Evolutionary conservation across 345 rosid species (phyloP).

Genomic region (Populus alba): DNA sequence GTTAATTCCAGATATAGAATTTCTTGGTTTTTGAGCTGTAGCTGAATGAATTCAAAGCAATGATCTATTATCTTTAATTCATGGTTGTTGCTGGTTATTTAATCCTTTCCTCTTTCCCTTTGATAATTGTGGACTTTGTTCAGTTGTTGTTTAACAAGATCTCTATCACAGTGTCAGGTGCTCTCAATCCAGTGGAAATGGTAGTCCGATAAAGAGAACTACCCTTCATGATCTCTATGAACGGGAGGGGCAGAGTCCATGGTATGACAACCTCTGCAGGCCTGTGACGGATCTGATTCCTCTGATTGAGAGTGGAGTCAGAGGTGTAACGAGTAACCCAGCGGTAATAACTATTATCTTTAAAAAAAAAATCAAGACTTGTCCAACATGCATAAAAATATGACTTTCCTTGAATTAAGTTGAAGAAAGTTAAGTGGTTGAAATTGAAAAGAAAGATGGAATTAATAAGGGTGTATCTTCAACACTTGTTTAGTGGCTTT

Average conservation of each 20-base stretch:
- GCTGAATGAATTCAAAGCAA: background rate
- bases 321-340: constrained; percentile 99
- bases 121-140: background rate
- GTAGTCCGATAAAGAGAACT: constrained; percentile 55
- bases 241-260: constrained; percentile 93
- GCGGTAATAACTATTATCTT: constrained; percentile 55
- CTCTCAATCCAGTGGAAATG: constrained; percentile 60
- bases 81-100: background rate
- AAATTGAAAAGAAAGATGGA: background rate
- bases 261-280: constrained; percentile 98
- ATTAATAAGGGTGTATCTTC: background rate
- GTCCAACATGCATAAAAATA: background rate
- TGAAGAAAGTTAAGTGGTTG: background rate
- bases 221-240: constrained; percentile 90
- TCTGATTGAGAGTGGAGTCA: constrained; percentile 75
- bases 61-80: background rate
- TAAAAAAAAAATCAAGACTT: background rate
- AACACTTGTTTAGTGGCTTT: background rate
- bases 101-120: background rate
- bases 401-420: background rate
- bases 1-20: background rate
- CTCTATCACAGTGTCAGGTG: constrained; percentile 60
- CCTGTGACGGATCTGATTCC: constrained; percentile 93
- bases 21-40: background rate
- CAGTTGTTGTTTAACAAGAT: background rate